A percentile compares a stretch with the other conserved stretches of the same genome.
These are phyloP conservation scores for Cytospora leucostoma DNA, from an alignment of 2,329 filamentous ascomycete species.

Conservation along the genomic window DNA sequence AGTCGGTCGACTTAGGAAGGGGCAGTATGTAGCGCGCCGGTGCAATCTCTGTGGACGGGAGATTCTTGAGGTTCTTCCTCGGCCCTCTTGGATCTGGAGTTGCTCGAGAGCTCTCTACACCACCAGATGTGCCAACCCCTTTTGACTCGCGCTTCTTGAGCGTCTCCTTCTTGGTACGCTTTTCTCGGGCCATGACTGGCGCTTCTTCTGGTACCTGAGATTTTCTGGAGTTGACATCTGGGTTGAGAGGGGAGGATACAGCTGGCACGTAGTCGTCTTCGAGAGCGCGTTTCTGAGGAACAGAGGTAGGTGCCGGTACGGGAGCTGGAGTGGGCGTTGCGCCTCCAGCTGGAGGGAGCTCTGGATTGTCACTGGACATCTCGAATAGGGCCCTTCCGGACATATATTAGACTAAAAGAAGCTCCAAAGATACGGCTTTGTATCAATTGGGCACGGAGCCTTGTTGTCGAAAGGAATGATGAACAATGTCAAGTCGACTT, in stretches of 20 bases:
- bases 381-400: neutral
- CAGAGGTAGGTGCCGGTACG: conserved; percentile 42
- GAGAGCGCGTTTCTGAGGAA: conserved; percentile 66
- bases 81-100: conserved; percentile 58
- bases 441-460: neutral
- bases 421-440: neutral
- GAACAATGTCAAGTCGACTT: neutral
- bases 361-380: conserved; percentile 24
- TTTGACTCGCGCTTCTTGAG: conserved; percentile 70
- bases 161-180: conserved; percentile 64
- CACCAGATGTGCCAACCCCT: conserved; percentile 39
- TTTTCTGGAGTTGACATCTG: conserved; percentile 50
- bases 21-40: conserved; percentile 65
- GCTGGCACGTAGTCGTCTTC: conserved; percentile 71
- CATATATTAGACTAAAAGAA: neutral
- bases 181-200: conserved; percentile 48
- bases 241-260: conserved; percentile 74
- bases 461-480: neutral
- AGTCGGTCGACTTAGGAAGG: conserved; percentile 63
- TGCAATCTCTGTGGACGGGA: conserved; percentile 45
- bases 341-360: conserved; percentile 16
- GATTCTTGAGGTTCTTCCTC: conserved; percentile 41
- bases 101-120: conserved; percentile 52
- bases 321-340: neutral
- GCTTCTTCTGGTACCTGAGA: conserved; percentile 41